Base-by-base conservation (phyloP, 148 eudicot species). In the Dianthus caryophyllus region DNA sequence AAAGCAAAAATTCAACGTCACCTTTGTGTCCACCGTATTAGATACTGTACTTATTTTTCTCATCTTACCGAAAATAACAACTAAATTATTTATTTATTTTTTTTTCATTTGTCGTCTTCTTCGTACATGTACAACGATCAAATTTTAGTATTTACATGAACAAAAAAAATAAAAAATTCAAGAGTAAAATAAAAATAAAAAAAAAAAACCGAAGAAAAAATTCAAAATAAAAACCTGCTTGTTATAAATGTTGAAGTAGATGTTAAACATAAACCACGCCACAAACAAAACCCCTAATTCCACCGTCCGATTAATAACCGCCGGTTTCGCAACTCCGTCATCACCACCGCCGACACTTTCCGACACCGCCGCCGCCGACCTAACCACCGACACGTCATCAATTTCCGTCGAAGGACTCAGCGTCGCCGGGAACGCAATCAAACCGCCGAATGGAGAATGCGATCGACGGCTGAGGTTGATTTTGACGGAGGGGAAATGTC, bases 201-300 rank as follows among this genome's bases (percentile, higher is more conserved):
- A n/a, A n/a, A n/a, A n/a, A n/a, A 31, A 8, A 64, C 20, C 47
- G 15, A 17, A 13, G 25, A 20, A 59, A 53, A 41, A 61, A 7
- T 33, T 2, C 55, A 39, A 46, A 13, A 21, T 15, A 52, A 27
- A 1, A 62, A 89, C 97, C 97, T 91, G 97, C 76, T 91, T 91
- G 73, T 88, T 88, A 27, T 91, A 91, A 68, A 91, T 88, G 61
- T 88, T 88, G 84, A 88, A 91, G 82, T 86, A 87, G 38, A 90
- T 87, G 69, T 93, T 90, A 68, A 90, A 90, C 5, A 85, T 63
- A 68, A 83, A 90, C 96, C 93, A 90, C 9, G 86, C 77, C 54
- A 80, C 94, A 48, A 90, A 85, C 76, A 83, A 67, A 9, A 79
- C 20, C 56, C 96, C 97, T 0, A 94, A 83, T 72, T 83, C 83